Evolutionary conservation across 208 protist genomes (phyloP), one percentile per base, ranked within the genome.

Genomic region (Naegleria fowleri): DNA sequence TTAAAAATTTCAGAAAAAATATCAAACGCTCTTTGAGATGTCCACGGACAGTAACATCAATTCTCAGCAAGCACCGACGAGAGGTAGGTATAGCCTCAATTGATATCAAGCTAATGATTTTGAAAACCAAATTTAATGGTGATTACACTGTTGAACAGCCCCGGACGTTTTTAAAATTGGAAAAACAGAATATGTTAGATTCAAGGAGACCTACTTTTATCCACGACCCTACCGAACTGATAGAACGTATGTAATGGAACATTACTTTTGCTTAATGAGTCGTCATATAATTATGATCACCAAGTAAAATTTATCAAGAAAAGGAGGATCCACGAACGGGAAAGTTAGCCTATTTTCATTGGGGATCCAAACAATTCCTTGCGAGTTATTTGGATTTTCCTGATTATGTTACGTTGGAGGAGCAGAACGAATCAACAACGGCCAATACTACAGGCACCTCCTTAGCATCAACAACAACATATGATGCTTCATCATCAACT

Each of bases 221-320:
- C 25, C 67, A 36, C 5, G n/a, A 7, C 29, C 29, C 9, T 79
- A 36, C 9, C 19, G n/a, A 79, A 79, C 67, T 9, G 67, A 79
- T 79, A 29, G 29, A 79, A 33, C 19, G 67, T 79, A 79, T 36
- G 67, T 79, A 29, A 79, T 19, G 0, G 0, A 2, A 36, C 0
- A 36, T 13, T 36, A 79, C 25, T 36, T 36, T 25, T 22, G 2
- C 2, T 15, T 36, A 6, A 9, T 36, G 7, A 13, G 5, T 79
- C 9, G n/a, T 7, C 0, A 36, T 36, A 36, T 79, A 79, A 36
- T 79, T 0, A 79, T 36, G 43, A 48, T 48, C 43, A 48, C 7
- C 43, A 29, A 79, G 67, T 79, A 79, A 79, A 79, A 79, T 79
- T 79, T 79, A n/a, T 19, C 16, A 79, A 36, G 67, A 79, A 79